A percentile compares a stretch with the other conserved stretches of the same genome.
These are phyloP conservation scores for Coemansia sp. DNA, from an alignment of 192 early-diverging fungal genomes.

Conservation along the genomic window DNA sequence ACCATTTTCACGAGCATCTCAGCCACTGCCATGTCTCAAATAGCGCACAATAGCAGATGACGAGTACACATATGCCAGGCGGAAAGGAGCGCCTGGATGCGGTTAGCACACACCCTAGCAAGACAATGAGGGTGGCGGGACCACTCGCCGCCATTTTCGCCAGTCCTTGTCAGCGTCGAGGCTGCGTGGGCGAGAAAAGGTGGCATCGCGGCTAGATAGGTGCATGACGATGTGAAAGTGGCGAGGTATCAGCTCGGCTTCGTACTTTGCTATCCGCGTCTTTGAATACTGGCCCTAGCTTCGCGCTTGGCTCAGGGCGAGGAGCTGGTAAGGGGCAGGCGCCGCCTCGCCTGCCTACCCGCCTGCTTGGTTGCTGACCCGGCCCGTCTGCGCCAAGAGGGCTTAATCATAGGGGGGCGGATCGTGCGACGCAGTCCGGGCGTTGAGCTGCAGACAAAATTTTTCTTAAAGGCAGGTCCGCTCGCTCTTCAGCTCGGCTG, in stretches of 20 bases:
- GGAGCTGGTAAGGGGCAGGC: neutral
- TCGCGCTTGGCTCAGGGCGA: neutral
- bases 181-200: neutral
- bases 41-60: neutral
- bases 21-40: neutral
- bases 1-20: neutral
- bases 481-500: slow-evolving; percentile 2
- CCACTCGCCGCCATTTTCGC: neutral
- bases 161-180: neutral
- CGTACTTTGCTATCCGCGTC: neutral
- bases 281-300: neutral
- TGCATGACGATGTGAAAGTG: neutral
- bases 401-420: neutral
- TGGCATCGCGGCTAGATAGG: neutral
- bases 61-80: neutral
- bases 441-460: slow-evolving; percentile 1
- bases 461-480: neutral
- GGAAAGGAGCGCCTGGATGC: neutral
- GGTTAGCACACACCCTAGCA: neutral
- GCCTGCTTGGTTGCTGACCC: neutral
- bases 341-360: no score
- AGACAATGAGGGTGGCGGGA: neutral
- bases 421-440: neutral
- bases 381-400: neutral
- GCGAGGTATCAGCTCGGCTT: neutral